Base-by-base conservation (phyloP, 495 filamentous ascomycete genomes). In the Podospora didyma region DNA sequence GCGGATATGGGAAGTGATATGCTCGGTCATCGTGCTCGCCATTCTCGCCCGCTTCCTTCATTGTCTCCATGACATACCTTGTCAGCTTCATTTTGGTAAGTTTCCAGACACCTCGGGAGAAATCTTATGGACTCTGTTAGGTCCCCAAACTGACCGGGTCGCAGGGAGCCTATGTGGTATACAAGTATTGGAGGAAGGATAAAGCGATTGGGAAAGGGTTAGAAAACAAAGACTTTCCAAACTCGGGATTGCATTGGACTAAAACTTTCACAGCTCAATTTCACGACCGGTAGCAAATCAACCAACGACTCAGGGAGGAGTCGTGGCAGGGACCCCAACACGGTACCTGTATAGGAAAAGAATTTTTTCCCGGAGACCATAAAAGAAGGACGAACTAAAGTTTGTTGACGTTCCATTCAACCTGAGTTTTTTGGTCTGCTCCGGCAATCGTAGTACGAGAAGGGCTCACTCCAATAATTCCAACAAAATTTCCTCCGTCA, bases 51-150 rank as follows among this genome's bases (percentile, higher is more conserved):
- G 46, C 44, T 65, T 65, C 26, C 20, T 68, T 6, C 51, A 51
- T 28, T n/a, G n/a, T n/a, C n/a, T n/a, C n/a, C n/a, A n/a, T n/a
- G n/a, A n/a, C n/a, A n/a, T n/a, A n/a, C n/a, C n/a, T n/a, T n/a
- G n/a, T n/a, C n/a, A 68, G 47, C 44, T 28, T 49, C n/a, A 59
- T 64, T 28, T 39, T 68, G 49, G 62, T 65, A 51, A 54, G 62
- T 39, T 24, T 16, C 16, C 23, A 19, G 17, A 51, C 6, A 20
- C 23, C 2, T 9, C n/a, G n/a, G n/a, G n/a, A n/a, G n/a, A 3
- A 16, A 22, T 28, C 16, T 35, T 9, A 1, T 20, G 23, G 34
- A 37, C 34, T 16, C n/a, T 2, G 12, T 42, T 42, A 14, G 26
- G 26, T 4, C 26, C 12, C 22, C 26, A 0, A 35, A 31, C 34